Conservation (phyloP, 164 flowering plant genomes). For the Sextonia rubra region DNA sequence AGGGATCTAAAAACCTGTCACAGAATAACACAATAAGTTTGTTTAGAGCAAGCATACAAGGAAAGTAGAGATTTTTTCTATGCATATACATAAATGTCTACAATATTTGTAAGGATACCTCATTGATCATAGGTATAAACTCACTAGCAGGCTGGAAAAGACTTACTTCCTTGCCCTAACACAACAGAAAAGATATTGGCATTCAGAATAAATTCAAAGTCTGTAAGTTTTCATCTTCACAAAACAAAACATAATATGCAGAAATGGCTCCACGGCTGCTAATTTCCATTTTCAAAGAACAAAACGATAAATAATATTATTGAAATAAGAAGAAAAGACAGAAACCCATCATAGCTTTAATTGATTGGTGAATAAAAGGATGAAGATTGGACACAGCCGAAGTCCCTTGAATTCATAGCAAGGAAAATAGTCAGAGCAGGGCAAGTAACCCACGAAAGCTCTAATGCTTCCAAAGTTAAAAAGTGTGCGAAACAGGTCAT, state of each 20-base stretch:
- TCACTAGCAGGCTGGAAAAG: constrained; percentile 94
- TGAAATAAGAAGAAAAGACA: neutral
- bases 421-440: neutral
- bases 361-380: neutral
- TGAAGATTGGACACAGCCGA: neutral
- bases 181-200: neutral
- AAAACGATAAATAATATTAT: neutral
- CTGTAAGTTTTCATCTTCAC: neutral
- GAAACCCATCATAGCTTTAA: neutral
- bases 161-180: constrained; percentile 68
- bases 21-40: neutral
- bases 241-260: neutral
- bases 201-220: neutral
- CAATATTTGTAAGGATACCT: constrained; percentile 36
- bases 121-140: constrained; percentile 80
- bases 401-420: neutral
- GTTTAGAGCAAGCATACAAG: neutral
- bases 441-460: neutral
- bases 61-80: neutral
- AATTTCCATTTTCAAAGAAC: neutral
- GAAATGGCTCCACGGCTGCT: neutral
- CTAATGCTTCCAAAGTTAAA: neutral
- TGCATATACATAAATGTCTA: neutral
- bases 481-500: too few relatives aligned
- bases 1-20: constrained; percentile 81